Evolutionary conservation across 1,284 basidiomycete species (phyloP).

Genomic region (Gastroboletus turbinatus): DNA sequence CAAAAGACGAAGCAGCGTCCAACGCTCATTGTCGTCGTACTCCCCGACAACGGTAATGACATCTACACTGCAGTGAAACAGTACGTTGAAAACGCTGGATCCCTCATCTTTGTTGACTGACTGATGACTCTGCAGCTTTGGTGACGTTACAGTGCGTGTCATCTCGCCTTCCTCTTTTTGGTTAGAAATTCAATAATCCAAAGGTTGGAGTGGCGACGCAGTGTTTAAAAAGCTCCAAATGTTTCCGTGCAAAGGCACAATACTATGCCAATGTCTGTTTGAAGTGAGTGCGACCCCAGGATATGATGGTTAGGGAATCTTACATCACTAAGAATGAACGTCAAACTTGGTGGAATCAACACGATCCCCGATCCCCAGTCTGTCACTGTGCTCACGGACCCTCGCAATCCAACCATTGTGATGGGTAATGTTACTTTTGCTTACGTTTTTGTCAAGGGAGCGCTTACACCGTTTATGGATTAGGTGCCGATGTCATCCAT

Average conservation of each 20-base stretch:
- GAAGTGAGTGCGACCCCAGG: slow-evolving; percentile 51
- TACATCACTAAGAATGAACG: slow-evolving; percentile 59
- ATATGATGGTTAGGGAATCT: neutral
- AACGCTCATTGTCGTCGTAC: slow-evolving; percentile 59
- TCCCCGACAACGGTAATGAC: slow-evolving; percentile 74
- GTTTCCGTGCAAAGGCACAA: slow-evolving; percentile 61
- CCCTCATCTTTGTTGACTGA: slow-evolving; percentile 5
- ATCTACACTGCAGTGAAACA: slow-evolving; percentile 75
- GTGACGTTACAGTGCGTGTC: slow-evolving; percentile 56
- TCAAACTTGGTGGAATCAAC: slow-evolving; percentile 80
- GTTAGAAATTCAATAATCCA: slow-evolving; percentile 3
- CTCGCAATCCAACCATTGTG: slow-evolving; percentile 70
- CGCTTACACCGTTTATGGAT: slow-evolving; percentile 5
- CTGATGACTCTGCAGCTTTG: slow-evolving; percentile 48
- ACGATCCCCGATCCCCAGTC: slow-evolving; percentile 64
- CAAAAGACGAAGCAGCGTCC: slow-evolving; percentile 44
- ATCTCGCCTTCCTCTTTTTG: neutral
- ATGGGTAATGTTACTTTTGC: slow-evolving; percentile 49
- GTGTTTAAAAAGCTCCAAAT: slow-evolving; percentile 66
- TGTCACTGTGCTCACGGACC: slow-evolving; percentile 61
- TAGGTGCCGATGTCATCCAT: slow-evolving; percentile 76
- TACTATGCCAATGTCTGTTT: slow-evolving; percentile 78
- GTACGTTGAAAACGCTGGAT: slow-evolving; percentile 43
- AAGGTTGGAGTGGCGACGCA: slow-evolving; percentile 73
- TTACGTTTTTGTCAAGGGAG: neutral